Base-by-base conservation (phyloP, 176 grass and related monocot species). In the bread wheat (Triticum aestivum) region DNA sequence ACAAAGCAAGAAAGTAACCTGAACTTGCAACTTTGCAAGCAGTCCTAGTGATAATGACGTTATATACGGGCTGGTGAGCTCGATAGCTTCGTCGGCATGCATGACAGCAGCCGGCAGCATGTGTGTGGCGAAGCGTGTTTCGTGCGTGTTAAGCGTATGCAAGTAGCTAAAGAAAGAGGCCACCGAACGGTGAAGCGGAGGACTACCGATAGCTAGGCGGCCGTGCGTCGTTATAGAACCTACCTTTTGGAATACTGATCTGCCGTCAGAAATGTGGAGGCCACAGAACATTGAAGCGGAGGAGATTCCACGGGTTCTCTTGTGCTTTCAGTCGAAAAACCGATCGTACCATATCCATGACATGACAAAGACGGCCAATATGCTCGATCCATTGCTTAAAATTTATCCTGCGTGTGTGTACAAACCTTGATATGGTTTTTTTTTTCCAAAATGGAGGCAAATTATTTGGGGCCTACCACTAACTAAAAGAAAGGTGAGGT, bases 141-240 rank as follows among this genome's bases (percentile, higher is more conserved):
- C 83, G 83, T 78, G 83, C 21, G 17, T 38, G 27, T 34, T 78
- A 78, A 86, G 84, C n/a, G n/a, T 56, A 38, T 2, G 33, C 33
- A 29, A 5, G 24, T 79, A 18, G 77, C 15, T 5, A 64, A 6
- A 18, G n/a, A 63, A 61, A 8, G 37, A 38, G 37, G 37, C 37
- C 37, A 39, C 37, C 1, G 7, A 39, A 39, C 37, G 37, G 37
- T 8, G 37, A 39, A 39, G 37, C 37, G 37, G 37, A 39, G 37
- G 6, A 39, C 37, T 39, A 39, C 24, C 11, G 44, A 51, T 75
- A 15, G 23, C 14, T 26, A 45, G 61, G 17, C 26, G 38, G 32
- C 20, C 32, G 42, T 52, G 45, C 73, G 15, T 79, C 84, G 18
- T 30, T 58, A 42, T 44, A 52, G 62, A 61, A 59, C 26, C 5